Base-by-base conservation (phyloP, 352 stramenopile genomes). In the Pythium rishiriense region DNA sequence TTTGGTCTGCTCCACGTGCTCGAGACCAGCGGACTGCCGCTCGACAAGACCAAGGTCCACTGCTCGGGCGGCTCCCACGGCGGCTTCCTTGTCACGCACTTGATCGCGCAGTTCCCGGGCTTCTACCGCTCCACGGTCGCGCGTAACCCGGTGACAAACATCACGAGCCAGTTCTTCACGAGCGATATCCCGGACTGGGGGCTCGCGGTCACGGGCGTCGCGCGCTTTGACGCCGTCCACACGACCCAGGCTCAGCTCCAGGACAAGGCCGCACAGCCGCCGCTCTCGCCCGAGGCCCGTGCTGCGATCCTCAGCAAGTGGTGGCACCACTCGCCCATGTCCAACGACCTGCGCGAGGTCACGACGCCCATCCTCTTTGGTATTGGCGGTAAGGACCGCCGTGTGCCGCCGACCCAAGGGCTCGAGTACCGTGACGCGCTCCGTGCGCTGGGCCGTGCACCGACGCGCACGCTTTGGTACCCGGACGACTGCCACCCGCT, bases 151-250 rank as follows among this genome's bases (percentile, higher is more conserved):
- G 93, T 98, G 6, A 96, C 87, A 0, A 98, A 99, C 75, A 96
- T 99, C 64, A 82, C 93, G 25, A 90, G 80, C 35, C 92, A 98
- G 85, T 90, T 97, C 39, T 97, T 93, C 69, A 83, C 84, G 21
- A 98, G 90, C 17, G 97, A 99, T 75, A 99, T 99, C 75, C 91
- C 93, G n/a, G 97, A 99, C 63, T 99, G 96, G 96, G 94, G 83
- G 25, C 85, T 97, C 29, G 94, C 97, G 52, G 87, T 84, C 51
- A 70, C 89, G 48, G 93, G 93, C 0, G 69, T 94, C 35, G 72
- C 84, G 24, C 77, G 78, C 12, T 98, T 98, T 52, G 83, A 98
- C 59, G 90, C 79, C n/a, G 86, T 90, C 39, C 59, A 81, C 26
- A 93, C 90, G 67, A 79, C 74, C 15, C 87, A 77, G 72, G 84